Evolutionary conservation across 139 green algal genomes (phyloP).

Genomic region (Tetradesmus lagerheimii): DNA sequence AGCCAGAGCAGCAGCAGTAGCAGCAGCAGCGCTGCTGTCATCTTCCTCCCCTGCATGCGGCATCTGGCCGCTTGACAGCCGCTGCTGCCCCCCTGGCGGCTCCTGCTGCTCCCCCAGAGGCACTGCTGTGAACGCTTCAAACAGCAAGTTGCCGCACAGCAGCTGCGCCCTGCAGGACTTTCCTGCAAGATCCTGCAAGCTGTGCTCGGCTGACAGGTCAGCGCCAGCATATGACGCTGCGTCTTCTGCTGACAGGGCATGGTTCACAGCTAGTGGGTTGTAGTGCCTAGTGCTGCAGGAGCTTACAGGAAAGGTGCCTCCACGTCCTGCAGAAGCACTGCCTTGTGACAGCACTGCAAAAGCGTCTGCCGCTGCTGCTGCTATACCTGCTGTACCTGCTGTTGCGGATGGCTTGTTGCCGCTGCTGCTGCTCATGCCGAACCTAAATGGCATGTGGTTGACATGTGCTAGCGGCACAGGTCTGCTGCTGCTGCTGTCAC

Average conservation of each 20-base stretch:
- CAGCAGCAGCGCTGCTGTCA: background rate
- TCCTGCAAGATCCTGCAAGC: background rate
- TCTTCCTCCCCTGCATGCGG: background rate
- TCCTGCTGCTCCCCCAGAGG: background rate
- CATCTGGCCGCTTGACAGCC: background rate
- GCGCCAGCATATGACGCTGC: background rate
- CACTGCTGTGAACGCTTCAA: background rate
- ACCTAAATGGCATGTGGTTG: background rate
- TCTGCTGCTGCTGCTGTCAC: background rate
- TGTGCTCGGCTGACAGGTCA: background rate
- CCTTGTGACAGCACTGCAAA: background rate
- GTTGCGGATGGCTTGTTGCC: background rate
- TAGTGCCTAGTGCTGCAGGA: background rate
- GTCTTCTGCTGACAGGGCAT: background rate
- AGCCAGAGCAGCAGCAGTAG: background rate
- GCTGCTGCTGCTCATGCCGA: background rate
- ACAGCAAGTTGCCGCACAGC: background rate
- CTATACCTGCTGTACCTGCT: background rate
- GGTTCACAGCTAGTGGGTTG: background rate
- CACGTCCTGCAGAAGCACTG: too few relatives aligned
- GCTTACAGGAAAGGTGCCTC: too few relatives aligned
- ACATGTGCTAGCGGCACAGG: background rate
- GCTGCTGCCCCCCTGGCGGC: background rate
- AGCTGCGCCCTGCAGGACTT: background rate
- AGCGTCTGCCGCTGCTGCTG: background rate